Evolutionary conservation across 1,139 yeast genomes (phyloP).

Genomic region (Pichia sp.): DNA sequence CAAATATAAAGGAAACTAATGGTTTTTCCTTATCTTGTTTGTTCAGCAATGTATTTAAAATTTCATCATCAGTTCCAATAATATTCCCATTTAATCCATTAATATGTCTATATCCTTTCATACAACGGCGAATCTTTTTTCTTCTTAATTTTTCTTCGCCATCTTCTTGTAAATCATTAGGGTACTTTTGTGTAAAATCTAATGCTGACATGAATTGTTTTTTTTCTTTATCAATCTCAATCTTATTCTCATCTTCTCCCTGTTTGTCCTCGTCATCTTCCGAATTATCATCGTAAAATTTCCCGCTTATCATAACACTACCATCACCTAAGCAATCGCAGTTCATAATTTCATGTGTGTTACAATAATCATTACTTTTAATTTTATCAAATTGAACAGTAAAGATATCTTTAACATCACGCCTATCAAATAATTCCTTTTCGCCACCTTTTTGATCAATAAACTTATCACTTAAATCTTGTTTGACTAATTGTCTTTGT

Average conservation of each 20-base stretch:
- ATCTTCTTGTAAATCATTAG: conserved; percentile 18
- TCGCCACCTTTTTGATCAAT: conserved; percentile 45
- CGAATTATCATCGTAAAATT: not conserved
- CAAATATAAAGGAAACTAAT: conserved; percentile 23
- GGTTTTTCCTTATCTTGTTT: conserved; percentile 19
- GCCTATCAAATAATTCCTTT: conserved; percentile 50
- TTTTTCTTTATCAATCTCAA: conserved; percentile 20
- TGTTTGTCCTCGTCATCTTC: not conserved
- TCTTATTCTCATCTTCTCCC: conserved; percentile 4
- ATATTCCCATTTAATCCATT: conserved; percentile 25
- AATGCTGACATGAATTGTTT: conserved; percentile 25
- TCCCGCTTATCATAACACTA: not conserved
- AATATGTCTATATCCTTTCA: conserved; percentile 56
- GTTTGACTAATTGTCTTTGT: conserved; percentile 88
- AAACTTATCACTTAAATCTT: conserved; percentile 70
- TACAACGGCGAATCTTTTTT: conserved; percentile 38
- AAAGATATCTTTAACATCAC: conserved; percentile 72
- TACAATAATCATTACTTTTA: conserved; percentile 33
- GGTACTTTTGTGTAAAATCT: conserved; percentile 35
- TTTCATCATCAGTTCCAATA: conserved; percentile 21
- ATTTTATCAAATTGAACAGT: conserved; percentile 33
- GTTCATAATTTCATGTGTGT: conserved; percentile 80
- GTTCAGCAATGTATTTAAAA: conserved; percentile 22
- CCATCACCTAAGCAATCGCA: conserved; percentile 62
- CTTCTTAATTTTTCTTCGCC: conserved; percentile 11